Conservation (phyloP, 2,329 filamentous ascomycete species). For the Aureobasidium subglaciale region DNA sequence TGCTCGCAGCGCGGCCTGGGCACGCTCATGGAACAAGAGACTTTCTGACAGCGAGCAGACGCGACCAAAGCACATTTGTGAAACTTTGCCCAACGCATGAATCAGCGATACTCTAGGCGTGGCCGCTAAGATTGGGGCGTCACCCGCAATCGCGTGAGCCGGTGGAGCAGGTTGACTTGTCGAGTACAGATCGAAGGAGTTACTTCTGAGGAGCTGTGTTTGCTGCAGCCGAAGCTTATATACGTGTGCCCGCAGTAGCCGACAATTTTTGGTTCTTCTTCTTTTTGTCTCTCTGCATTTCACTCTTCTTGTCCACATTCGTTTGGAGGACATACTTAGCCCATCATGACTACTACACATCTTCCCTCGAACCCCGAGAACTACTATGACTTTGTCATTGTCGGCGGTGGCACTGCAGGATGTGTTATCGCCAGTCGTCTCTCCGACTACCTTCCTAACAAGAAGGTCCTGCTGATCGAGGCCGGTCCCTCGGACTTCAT, state of each 20-base stretch:
- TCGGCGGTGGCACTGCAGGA: conserved; percentile 79
- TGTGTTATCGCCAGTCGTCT: conserved; percentile 77
- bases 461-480: conserved; percentile 76
- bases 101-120: not conserved
- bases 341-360: conserved; percentile 59
- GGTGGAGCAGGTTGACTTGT: not conserved
- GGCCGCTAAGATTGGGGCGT: not conserved
- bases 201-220: not conserved
- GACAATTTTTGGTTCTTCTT: not conserved
- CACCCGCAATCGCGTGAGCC: not conserved
- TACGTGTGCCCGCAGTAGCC: not conserved
- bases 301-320: not conserved
- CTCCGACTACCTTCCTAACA: conserved; percentile 75
- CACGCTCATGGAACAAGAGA: too few relatives aligned
- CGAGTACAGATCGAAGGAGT: not conserved
- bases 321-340: not conserved
- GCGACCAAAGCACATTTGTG: not conserved
- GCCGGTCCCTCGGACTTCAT: conserved; percentile 83
- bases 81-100: conserved; percentile 3
- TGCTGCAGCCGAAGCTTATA: not conserved
- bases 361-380: conserved; percentile 57
- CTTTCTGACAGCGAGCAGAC: too few relatives aligned
- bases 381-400: conserved; percentile 76
- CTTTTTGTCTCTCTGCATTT: not conserved
- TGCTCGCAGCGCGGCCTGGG: not conserved